Evolutionary conservation across 768 basidiomycete species (phyloP), one percentile per base, ranked within the genome.

Genomic region (Ephemerocybe angulata): DNA sequence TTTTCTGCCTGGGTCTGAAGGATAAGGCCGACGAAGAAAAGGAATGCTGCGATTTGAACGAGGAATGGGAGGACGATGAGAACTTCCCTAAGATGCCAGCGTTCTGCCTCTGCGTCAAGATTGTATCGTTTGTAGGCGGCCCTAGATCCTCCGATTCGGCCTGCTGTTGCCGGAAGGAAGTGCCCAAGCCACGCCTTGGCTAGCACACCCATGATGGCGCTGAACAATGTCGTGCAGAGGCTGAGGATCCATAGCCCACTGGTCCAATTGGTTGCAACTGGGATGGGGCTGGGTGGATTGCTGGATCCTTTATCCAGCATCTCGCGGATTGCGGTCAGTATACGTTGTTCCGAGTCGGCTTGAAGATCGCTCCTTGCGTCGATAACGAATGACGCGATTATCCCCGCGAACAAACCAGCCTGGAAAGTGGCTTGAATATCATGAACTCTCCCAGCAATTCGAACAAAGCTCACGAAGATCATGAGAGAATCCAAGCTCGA

Each of bases 201-300:
- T 4, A 69, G 59, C 25, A 64, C 65, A n/a, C 63, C 65, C 17
- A 60, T 58, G 42, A 69, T 60, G 7, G 67, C 67, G 58, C 65
- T 59, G 22, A 59, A 61, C 4, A 67, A 54, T 6, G 60, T 63
- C 35, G 60, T 62, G 17, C 58, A 58, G 13, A 69, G 56, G 33
- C 66, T 67, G 24, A 63, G 57, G 42, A 66, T 63, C 65, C 65
- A 66, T 3, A 66, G 52, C 4, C 62, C 53, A 46, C 65, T 67
- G 22, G 59, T 58, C 42, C 59, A 58, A 11, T 66, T 50, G 24
- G 60, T 21, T 15, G 59, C 30, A 1, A 53, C 38, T 19, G 63
- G 50, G 1, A 64, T 62, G 15, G n/a, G n/a, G n/a, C 25, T 25
- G 31, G 61, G 62, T 0, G 27, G 29, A 10, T 52, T 21, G n/a